Evolutionary conservation across 371 early-diverging fungal genomes (phyloP).

Genomic region (Lichtheimia ramosa): DNA sequence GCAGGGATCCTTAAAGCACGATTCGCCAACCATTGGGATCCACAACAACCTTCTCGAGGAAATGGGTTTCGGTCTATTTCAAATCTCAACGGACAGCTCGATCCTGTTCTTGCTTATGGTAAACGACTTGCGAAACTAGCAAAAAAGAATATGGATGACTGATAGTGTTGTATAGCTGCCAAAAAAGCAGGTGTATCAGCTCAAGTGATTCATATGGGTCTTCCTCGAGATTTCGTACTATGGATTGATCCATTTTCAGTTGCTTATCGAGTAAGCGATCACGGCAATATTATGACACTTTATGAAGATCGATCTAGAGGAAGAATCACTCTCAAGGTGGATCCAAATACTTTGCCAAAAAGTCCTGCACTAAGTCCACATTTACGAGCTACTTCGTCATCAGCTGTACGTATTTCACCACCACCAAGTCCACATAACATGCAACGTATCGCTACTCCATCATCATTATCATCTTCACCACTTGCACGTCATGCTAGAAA

Average conservation of each 20-base stretch:
- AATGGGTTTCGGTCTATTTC: conserved; percentile 77
- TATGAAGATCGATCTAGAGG: conserved; percentile 64
- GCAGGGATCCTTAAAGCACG: conserved; percentile 31
- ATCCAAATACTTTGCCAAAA: conserved; percentile 20
- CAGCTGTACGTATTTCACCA: conserved; percentile 55
- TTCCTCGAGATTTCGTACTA: conserved; percentile 74
- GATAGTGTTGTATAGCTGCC: background rate
- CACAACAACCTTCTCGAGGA: conserved; percentile 61
- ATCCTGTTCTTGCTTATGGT: conserved; percentile 55
- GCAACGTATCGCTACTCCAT: conserved; percentile 13
- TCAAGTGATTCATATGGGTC: conserved; percentile 37
- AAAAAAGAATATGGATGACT: conserved; percentile 3
- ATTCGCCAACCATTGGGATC: conserved; percentile 70
- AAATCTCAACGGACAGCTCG: conserved; percentile 65
- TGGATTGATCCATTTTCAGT: conserved; percentile 81
- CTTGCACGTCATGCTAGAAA: conserved; percentile 16
- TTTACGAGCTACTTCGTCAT: conserved; percentile 26
- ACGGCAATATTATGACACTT: conserved; percentile 64
- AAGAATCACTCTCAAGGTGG: conserved; percentile 44
- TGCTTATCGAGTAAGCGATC: conserved; percentile 75
- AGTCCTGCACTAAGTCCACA: conserved; percentile 17
- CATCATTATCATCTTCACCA: conserved; percentile 24
- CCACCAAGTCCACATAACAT: conserved; percentile 51
- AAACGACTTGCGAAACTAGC: conserved; percentile 8
- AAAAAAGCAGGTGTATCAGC: conserved; percentile 8